A percentile compares a stretch with the other conserved stretches of the same genome.
Conservation (phyloP, 2,329 filamentous ascomycete genomes). For the Ophiostoma ulmi region DNA sequence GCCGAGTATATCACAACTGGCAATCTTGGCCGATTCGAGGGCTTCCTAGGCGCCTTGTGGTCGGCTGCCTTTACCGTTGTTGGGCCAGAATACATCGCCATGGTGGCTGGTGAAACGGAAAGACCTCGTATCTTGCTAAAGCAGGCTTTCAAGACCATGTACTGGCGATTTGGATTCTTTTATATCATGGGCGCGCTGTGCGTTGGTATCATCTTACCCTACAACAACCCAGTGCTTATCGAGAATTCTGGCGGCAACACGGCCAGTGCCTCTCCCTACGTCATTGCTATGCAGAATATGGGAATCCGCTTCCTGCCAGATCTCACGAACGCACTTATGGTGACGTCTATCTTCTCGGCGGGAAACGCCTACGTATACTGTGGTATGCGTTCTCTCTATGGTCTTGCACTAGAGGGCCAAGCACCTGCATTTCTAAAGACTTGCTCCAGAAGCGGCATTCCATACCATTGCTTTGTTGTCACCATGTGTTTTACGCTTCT, state of each 20-base stretch:
- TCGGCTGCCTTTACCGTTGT: slow-evolving; percentile 40
- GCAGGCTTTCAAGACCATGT: slow-evolving; percentile 62
- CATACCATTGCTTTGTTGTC: slow-evolving; percentile 37
- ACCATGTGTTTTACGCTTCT: slow-evolving; percentile 38
- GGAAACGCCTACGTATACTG: slow-evolving; percentile 56
- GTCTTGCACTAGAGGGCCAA: slow-evolving; percentile 39
- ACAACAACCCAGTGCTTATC: slow-evolving; percentile 45
- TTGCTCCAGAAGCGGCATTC: slow-evolving; percentile 36
- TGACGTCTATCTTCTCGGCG: slow-evolving; percentile 54
- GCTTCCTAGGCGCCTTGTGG: slow-evolving; percentile 32
- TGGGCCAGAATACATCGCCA: slow-evolving; percentile 60
- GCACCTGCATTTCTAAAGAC: slow-evolving; percentile 38
- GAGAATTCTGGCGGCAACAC: slow-evolving; percentile 38
- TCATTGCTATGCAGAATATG: slow-evolving; percentile 65
- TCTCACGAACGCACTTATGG: slow-evolving; percentile 58
- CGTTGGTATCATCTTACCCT: slow-evolving; percentile 62
- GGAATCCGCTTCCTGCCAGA: slow-evolving; percentile 63
- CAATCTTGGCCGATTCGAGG: slow-evolving; percentile 35
- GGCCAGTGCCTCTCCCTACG: slow-evolving; percentile 56
- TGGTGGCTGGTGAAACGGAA: slow-evolving; percentile 63
- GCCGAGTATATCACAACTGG: slow-evolving; percentile 36
- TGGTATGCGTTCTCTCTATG: slow-evolving; percentile 39
- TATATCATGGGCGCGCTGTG: slow-evolving; percentile 62
- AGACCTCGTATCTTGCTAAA: slow-evolving; percentile 64
- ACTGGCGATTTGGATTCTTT: slow-evolving; percentile 65